A percentile compares a stretch with the other conserved stretches of the same genome.
These are phyloP conservation scores for Cornus controversa DNA, from an alignment of 148 eudicot genomes.

Conservation along the genomic window DNA sequence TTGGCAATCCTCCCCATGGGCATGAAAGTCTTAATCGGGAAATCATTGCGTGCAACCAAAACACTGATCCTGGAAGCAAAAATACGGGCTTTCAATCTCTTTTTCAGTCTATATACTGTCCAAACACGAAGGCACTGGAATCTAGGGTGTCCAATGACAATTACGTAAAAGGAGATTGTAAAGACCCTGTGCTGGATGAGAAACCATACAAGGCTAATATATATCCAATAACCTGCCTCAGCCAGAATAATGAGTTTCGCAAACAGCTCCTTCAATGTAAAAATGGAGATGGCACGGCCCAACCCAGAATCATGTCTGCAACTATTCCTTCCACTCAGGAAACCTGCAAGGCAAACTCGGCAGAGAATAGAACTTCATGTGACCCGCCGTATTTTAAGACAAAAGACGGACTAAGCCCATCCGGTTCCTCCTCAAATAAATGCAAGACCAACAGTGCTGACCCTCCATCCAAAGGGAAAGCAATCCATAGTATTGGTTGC, in stretches of 20 bases:
- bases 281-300: neutral
- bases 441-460: neutral
- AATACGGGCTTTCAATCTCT: conserved; percentile 46
- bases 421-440: conserved; percentile 22
- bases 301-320: neutral
- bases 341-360: neutral
- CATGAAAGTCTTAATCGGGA: conserved; percentile 11
- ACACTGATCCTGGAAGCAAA: conserved; percentile 11
- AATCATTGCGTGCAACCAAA: conserved; percentile 9
- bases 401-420: conserved; percentile 16
- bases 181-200: conserved; percentile 19
- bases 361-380: conserved; percentile 9
- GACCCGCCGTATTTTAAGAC: neutral
- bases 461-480: conserved; percentile 19
- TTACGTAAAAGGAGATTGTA: conserved; percentile 13
- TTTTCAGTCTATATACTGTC: conserved; percentile 45
- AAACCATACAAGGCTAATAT: neutral
- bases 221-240: conserved; percentile 10
- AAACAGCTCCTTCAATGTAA: conserved; percentile 9
- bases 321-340: conserved; percentile 9
- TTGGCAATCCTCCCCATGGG: conserved; percentile 14
- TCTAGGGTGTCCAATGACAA: conserved; percentile 2
- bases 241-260: conserved; percentile 9
- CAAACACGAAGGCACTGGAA: conserved; percentile 16
- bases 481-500: neutral